Conservation (phyloP, 768 basidiomycete species). For the Botryobasidium botryosum region DNA sequence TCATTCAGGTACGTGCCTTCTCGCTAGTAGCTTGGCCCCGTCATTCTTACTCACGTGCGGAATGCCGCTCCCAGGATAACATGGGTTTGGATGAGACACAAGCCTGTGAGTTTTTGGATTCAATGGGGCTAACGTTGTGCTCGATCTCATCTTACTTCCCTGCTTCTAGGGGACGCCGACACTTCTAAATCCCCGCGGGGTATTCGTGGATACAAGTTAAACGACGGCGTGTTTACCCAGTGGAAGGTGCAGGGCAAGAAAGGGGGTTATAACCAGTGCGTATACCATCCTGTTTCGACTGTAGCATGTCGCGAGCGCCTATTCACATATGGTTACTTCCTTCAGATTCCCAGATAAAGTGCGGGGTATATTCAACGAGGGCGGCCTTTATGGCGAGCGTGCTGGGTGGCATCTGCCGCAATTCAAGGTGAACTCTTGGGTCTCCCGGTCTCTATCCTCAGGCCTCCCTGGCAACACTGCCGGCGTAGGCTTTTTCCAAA, state of each 20-base stretch:
- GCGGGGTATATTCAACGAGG: conserved; percentile 54
- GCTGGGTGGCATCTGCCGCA: conserved; percentile 60
- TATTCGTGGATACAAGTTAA: conserved; percentile 57
- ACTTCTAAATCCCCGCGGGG: conserved; percentile 59
- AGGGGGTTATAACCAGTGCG: conserved; percentile 47
- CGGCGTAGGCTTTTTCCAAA: conserved; percentile 70
- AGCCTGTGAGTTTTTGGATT: conserved; percentile 24
- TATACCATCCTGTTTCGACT: neutral
- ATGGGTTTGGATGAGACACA: conserved; percentile 57
- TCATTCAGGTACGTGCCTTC: conserved; percentile 37
- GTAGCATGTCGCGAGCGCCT: neutral
- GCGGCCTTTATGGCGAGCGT: conserved; percentile 54
- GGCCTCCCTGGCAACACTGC: conserved; percentile 23
- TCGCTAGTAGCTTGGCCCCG: neutral
- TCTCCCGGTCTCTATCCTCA: conserved; percentile 28
- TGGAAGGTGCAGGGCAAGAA: conserved; percentile 68
- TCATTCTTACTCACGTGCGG: neutral
- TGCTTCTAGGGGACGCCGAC: conserved; percentile 26
- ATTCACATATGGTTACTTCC: too few species aligned
- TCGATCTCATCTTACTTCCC: neutral
- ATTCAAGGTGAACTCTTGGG: conserved; percentile 47
- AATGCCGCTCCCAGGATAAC: conserved; percentile 36
- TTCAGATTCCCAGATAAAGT: conserved; percentile 58
- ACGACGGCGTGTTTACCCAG: conserved; percentile 33
- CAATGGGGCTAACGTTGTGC: too few species aligned